A percentile compares a stretch with the other conserved stretches of the same genome.
Conservation (phyloP, 495 filamentous ascomycete species). For the Penicillium steckii region DNA sequence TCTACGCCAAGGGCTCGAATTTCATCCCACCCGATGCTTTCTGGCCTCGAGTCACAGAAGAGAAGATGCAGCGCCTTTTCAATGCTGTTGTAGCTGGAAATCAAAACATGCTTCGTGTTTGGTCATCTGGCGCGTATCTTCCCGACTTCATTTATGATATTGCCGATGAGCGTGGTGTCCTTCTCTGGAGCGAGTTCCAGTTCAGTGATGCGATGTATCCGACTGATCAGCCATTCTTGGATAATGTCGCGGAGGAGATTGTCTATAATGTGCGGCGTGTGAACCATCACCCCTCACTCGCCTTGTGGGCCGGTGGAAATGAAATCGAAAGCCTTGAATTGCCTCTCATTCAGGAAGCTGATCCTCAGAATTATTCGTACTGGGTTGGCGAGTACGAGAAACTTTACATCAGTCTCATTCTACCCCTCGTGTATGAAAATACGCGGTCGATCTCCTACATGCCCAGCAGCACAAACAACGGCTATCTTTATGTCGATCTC, state of each 20-base stretch:
- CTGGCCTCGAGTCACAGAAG: constrained; percentile 61
- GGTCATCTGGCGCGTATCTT: constrained; percentile 62
- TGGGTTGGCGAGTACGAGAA: constrained; percentile 59
- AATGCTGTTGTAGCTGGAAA: constrained; percentile 56
- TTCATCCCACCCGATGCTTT: constrained; percentile 67
- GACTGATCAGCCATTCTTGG: constrained; percentile 52
- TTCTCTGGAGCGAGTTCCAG: constrained; percentile 69
- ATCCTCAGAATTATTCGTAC: constrained; percentile 44
- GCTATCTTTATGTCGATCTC: constrained; percentile 58
- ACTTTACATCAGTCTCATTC: constrained; percentile 59
- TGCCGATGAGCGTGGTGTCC: constrained; percentile 62
- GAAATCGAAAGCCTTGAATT: constrained; percentile 62
- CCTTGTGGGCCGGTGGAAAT: constrained; percentile 66
- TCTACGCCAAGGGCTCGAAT: constrained; percentile 67
- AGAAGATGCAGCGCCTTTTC: constrained; percentile 54
- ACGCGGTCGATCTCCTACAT: constrained; percentile 65
- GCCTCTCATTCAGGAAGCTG: constrained; percentile 36
- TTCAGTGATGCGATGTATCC: constrained; percentile 67
- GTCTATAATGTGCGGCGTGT: constrained; percentile 61
- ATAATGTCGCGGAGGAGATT: constrained; percentile 57
- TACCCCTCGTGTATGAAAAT: constrained; percentile 63
- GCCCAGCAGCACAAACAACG: constrained; percentile 66
- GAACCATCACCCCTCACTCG: constrained; percentile 68
- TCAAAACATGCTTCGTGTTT: constrained; percentile 71
- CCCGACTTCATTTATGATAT: constrained; percentile 70